These are phyloP conservation scores for Carex cristatella DNA, from an alignment of 176 grass and related monocot genomes.

Conservation along the genomic window DNA sequence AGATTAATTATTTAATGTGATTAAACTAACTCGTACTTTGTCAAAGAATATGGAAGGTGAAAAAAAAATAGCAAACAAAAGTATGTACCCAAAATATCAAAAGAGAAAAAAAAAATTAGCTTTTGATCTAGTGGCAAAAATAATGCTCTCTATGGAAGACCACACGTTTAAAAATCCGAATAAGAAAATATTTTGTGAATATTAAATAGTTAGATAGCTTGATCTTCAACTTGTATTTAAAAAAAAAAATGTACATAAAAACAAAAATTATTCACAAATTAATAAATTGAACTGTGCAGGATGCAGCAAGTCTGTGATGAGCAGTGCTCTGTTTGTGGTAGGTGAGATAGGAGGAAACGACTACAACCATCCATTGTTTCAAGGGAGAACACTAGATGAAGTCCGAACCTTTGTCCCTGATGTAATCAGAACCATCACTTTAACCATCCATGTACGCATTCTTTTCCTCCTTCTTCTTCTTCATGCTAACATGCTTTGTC, in stretches of 20 bases:
- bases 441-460: slow-evolving; percentile 51
- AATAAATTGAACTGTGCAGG: background rate
- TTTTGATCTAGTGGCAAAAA: too few relatives aligned
- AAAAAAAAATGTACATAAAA: too few relatives aligned
- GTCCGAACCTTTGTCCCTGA: slow-evolving; percentile 57
- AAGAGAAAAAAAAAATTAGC: too few relatives aligned
- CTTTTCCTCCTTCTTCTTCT: background rate
- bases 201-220: too few relatives aligned
- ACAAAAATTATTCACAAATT: background rate
- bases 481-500: too few relatives aligned
- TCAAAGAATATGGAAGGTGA: background rate
- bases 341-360: slow-evolving; percentile 98
- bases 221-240: too few relatives aligned
- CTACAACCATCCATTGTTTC: slow-evolving; percentile 67
- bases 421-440: slow-evolving; percentile 59
- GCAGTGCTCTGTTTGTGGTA: slow-evolving; percentile 57
- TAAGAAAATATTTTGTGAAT: too few relatives aligned
- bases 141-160: too few relatives aligned
- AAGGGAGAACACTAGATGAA: slow-evolving; percentile 33
- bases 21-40: background rate
- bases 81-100: background rate
- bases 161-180: too few relatives aligned
- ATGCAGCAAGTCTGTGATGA: slow-evolving; percentile 21
- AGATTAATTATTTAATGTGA: background rate
- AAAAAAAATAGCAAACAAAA: background rate